Evolutionary conservation across 164 flowering plant genomes (phyloP).

Genomic region (Vitis amurensis): DNA sequence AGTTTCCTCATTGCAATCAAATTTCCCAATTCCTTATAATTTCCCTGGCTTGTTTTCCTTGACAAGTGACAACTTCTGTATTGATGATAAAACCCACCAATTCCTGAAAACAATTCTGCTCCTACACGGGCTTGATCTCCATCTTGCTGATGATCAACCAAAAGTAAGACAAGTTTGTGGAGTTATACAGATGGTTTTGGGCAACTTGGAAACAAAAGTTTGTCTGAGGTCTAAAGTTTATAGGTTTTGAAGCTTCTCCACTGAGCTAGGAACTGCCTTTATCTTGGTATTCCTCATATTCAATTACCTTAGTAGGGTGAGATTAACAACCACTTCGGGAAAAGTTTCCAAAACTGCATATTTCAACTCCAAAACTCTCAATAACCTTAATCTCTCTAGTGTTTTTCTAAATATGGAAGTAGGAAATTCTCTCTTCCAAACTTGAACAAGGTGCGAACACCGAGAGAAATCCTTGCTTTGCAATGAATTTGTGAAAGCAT

Average conservation of each 20-base stretch:
- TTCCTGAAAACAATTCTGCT: neutral
- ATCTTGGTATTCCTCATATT: constrained; percentile 1
- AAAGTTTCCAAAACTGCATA: neutral
- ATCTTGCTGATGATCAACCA: neutral
- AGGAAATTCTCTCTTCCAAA: neutral
- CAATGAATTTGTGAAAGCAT: neutral
- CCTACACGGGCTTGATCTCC: constrained; percentile 1
- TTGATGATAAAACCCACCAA: neutral
- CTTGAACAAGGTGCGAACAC: neutral
- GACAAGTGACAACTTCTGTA: constrained; percentile 9
- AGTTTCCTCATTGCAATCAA: constrained; percentile 11
- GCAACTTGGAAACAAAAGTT: constrained; percentile 4
- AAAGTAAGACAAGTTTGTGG: constrained; percentile 5
- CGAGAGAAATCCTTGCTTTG: neutral
- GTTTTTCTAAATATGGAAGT: neutral
- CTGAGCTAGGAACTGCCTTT: neutral
- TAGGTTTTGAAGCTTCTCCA: neutral
- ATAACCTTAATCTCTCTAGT: neutral
- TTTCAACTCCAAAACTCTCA: constrained; percentile 3
- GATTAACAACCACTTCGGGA: neutral
- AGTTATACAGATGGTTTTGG: constrained; percentile 5
- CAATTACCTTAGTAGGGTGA: constrained; percentile 2
- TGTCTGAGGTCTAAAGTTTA: neutral
- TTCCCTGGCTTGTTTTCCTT: neutral
- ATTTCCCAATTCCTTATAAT: constrained; percentile 3